Conservation (phyloP, 2,329 filamentous ascomycete genomes). For the Phialophora tarda region DNA sequence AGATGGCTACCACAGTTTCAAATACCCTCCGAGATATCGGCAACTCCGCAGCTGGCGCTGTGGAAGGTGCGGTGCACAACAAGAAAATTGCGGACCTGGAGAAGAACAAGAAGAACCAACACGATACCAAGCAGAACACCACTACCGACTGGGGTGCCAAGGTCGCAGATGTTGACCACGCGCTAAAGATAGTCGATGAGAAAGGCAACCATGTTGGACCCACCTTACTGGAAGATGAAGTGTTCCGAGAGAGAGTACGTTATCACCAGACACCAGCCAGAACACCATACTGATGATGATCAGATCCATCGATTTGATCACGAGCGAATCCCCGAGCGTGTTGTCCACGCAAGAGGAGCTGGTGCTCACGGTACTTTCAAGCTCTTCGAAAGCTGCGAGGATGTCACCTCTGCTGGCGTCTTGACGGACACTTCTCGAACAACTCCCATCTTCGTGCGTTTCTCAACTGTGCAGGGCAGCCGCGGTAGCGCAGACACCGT, state of each 20-base stretch:
- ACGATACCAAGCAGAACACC: constrained; percentile 61
- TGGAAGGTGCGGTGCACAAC: constrained; percentile 30
- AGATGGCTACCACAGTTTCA: constrained; percentile 31
- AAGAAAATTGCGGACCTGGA: constrained; percentile 58
- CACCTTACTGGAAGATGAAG: constrained; percentile 71
- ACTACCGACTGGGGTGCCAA: constrained; percentile 80
- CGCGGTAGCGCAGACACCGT: constrained; percentile 80
- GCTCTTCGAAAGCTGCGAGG: constrained; percentile 65
- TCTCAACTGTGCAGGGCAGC: constrained; percentile 78
- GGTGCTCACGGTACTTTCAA: constrained; percentile 72
- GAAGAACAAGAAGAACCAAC: constrained; percentile 58
- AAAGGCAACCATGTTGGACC: constrained; percentile 66
- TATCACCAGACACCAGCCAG: not conserved
- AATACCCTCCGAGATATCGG: constrained; percentile 26
- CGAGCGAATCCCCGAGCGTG: constrained; percentile 70
- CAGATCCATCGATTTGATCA: constrained; percentile 72
- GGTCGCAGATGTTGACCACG: constrained; percentile 75
- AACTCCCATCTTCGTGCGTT: constrained; percentile 73
- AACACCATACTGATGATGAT: not conserved
- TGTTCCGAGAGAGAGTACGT: constrained; percentile 73
- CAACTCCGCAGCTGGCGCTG: constrained; percentile 25
- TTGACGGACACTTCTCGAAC: constrained; percentile 71
- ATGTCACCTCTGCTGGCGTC: constrained; percentile 68
- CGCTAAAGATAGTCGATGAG: constrained; percentile 69
- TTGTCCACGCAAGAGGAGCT: constrained; percentile 69